phyloP scores from a whole-genome alignment of 805 yeast genomes.

The Pichia paraexigua region DNA sequence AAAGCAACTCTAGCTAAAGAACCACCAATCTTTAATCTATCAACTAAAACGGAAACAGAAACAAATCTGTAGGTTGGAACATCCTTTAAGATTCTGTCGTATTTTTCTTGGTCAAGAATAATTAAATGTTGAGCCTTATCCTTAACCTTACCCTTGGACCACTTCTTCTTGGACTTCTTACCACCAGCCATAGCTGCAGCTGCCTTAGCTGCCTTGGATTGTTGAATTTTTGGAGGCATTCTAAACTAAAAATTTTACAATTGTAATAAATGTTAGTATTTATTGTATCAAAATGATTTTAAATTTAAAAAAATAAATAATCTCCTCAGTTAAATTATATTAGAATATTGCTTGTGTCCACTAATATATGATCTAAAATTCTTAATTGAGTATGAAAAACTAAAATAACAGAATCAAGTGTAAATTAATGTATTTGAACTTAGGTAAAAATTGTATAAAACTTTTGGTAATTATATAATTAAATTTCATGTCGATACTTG shows the following conservation, averaged over 20 bases:
- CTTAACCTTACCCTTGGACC: conserved; percentile 99
- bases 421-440: too few species aligned
- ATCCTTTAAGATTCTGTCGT: conserved; percentile 98
- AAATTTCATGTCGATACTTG: too few species aligned
- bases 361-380: too few species aligned
- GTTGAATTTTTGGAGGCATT: conserved; percentile 99
- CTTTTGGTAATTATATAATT: too few species aligned
- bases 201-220: conserved; percentile 99
- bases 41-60: conserved; percentile 96
- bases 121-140: conserved; percentile 99
- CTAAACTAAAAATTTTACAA: conserved; percentile 23
- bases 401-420: too few species aligned
- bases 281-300: not conserved
- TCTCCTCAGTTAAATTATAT: too few species aligned
- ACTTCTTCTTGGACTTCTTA: conserved; percentile 99
- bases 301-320: too few species aligned
- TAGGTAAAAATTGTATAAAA: too few species aligned
- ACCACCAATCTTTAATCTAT: conserved; percentile 99
- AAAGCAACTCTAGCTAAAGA: conserved; percentile 98
- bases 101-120: conserved; percentile 94
- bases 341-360: too few species aligned
- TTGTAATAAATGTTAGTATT: not conserved
- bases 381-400: too few species aligned
- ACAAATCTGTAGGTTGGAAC: conserved; percentile 98
- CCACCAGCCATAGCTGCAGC: conserved; percentile 99